A percentile compares a stretch with the other conserved stretches of the same genome.
Conservation (phyloP, 139 green algal genomes). For the Tetraselmis chui region DNA sequence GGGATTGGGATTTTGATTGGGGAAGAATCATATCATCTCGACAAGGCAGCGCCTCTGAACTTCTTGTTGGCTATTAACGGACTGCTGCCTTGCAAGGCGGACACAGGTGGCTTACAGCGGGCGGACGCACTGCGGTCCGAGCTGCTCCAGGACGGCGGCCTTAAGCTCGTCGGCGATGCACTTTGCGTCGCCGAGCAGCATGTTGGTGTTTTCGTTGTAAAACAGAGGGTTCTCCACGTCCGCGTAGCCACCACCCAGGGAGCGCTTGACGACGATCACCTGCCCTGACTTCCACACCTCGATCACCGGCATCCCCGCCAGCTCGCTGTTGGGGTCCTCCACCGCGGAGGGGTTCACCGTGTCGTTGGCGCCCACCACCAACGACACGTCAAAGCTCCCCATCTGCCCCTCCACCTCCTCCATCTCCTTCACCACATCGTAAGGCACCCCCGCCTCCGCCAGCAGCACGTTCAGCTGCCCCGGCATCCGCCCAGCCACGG, state of each 20-base stretch:
- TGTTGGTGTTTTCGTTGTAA: conserved; percentile 36
- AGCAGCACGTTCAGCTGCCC: conserved; percentile 93
- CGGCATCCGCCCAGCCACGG: conserved; percentile 79
- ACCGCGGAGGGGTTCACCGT: conserved; percentile 81
- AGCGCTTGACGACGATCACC: conserved; percentile 83
- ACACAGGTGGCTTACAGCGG: not conserved
- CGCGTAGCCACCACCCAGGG: conserved; percentile 77
- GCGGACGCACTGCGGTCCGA: not conserved
- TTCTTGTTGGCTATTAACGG: too few relatives aligned
- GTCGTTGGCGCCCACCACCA: conserved; percentile 79
- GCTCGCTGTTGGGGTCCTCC: conserved; percentile 58
- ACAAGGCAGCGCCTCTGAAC: too few relatives aligned
- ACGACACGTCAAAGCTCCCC: conserved; percentile 56
- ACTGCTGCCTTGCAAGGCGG: too few relatives aligned
- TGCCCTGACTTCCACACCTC: conserved; percentile 21
- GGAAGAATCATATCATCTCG: too few relatives aligned
- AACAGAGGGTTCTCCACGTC: conserved; percentile 83
- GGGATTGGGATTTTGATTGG: too few relatives aligned
- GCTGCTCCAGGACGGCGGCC: conserved; percentile 23
- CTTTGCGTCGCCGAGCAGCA: conserved; percentile 82
- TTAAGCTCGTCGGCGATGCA: conserved; percentile 37
- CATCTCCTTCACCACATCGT: conserved; percentile 52
- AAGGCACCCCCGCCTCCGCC: conserved; percentile 76
- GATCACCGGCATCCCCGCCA: conserved; percentile 39
- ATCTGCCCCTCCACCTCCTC: conserved; percentile 29